Conservation (phyloP, 225 moss, liverwort and hornwort genomes). For the Marchantia polymorpha region DNA sequence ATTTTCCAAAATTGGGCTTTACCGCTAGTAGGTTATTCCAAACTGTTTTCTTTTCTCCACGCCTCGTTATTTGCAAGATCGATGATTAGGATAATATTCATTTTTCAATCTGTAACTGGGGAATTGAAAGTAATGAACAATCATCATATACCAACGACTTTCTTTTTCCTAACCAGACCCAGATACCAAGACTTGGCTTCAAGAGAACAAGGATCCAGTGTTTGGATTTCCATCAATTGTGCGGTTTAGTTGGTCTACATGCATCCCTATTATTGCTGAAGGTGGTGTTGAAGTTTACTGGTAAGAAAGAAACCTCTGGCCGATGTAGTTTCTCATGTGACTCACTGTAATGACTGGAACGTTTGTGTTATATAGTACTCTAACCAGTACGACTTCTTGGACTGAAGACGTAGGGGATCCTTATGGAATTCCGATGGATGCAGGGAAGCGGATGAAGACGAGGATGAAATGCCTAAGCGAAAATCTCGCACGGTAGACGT, state of each 20-base stretch:
- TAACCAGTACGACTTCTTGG: neutral
- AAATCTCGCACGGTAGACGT: slow-evolving; percentile 49
- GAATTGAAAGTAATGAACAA: neutral
- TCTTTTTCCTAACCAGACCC: slow-evolving; percentile 42
- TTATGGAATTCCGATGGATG: neutral
- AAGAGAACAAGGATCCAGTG: slow-evolving; percentile 57
- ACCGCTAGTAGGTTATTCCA: too few relatives aligned
- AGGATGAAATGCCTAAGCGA: slow-evolving; percentile 53
- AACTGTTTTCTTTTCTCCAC: too few relatives aligned
- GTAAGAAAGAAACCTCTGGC: slow-evolving; percentile 28
- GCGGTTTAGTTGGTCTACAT: slow-evolving; percentile 83
- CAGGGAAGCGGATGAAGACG: slow-evolving; percentile 65
- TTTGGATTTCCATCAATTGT: slow-evolving; percentile 84
- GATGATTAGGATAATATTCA: too few relatives aligned
- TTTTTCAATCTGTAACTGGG: too few relatives aligned
- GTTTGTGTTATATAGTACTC: slow-evolving; percentile 12
- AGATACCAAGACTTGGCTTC: slow-evolving; percentile 69
- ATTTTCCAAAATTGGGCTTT: too few relatives aligned
- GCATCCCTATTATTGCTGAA: slow-evolving; percentile 54
- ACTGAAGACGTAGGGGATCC: too few relatives aligned
- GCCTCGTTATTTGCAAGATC: too few relatives aligned
- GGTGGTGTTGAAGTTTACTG: slow-evolving; percentile 69
- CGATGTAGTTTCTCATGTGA: slow-evolving; percentile 1
- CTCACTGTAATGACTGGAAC: neutral
- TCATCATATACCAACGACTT: neutral